Evolutionary conservation across 495 filamentous ascomycete genomes (phyloP).

Genomic region (Aspergillus carlsbadensis): DNA sequence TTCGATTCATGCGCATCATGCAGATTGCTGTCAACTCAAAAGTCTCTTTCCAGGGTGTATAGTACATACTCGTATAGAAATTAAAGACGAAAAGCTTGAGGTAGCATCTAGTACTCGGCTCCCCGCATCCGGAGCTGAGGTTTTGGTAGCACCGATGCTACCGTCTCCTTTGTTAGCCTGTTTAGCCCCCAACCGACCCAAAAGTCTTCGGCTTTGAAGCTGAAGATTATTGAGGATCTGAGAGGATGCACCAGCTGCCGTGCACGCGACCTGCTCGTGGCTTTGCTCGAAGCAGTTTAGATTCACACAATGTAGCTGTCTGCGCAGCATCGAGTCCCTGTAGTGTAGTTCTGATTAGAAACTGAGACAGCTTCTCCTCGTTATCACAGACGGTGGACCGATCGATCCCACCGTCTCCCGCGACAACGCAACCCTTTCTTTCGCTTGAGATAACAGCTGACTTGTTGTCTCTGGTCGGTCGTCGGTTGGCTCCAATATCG

Average conservation of each 20-base stretch:
- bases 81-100: neutral
- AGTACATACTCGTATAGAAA: neutral
- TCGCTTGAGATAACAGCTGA: conserved; percentile 7
- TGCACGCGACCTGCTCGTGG: conserved; percentile 7
- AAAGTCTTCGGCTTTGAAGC: too few species aligned
- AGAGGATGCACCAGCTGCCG: neutral
- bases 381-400: neutral
- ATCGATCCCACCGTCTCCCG: conserved; percentile 15
- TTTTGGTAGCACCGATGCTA: conserved; percentile 21
- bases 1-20: too few species aligned
- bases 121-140: conserved; percentile 25
- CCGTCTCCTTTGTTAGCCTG: conserved; percentile 18
- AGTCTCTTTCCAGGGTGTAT: too few species aligned
- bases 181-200: neutral
- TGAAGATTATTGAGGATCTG: too few species aligned
- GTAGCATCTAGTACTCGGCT: conserved; percentile 10
- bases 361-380: conserved; percentile 2
- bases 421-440: conserved; percentile 11
- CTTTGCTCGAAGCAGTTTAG: neutral
- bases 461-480: neutral
- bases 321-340: neutral
- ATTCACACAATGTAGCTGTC: too few species aligned
- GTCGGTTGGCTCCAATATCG: too few species aligned
- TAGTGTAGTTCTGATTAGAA: neutral
- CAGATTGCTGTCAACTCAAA: too few species aligned